These are phyloP conservation scores for Tetrapisispora iriomotensis DNA, from an alignment of 805 yeast genomes.

Conservation along the genomic window DNA sequence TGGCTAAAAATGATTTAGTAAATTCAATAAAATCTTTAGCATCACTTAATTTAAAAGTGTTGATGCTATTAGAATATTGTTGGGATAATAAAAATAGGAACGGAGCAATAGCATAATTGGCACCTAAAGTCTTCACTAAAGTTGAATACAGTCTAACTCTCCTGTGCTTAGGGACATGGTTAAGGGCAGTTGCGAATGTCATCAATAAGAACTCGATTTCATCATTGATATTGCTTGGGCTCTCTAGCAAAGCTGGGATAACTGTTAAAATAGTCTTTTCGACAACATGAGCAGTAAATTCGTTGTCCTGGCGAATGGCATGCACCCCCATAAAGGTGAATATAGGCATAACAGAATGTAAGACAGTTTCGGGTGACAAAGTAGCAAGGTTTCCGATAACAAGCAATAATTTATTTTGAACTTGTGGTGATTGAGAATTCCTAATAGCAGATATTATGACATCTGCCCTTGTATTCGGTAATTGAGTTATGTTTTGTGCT, in stretches of 20 bases:
- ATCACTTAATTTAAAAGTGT: constrained; percentile 54
- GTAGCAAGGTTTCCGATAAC: constrained; percentile 84
- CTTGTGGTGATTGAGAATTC: constrained; percentile 84
- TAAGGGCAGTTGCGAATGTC: constrained; percentile 88
- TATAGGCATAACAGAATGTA: constrained; percentile 98
- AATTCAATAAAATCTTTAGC: constrained; percentile 64
- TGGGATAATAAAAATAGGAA: constrained; percentile 72
- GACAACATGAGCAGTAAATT: constrained; percentile 83
- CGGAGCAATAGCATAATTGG: constrained; percentile 54
- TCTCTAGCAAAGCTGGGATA: constrained; percentile 73
- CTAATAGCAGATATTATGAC: constrained; percentile 85
- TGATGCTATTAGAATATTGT: constrained; percentile 50
- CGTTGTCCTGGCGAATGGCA: constrained; percentile 93
- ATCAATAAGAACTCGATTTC: constrained; percentile 79
- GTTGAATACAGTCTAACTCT: constrained; percentile 77
- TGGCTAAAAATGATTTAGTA: constrained; percentile 54
- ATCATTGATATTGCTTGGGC: constrained; percentile 35
- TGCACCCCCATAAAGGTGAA: constrained; percentile 99
- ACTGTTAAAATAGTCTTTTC: constrained; percentile 85
- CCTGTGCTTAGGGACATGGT: constrained; percentile 94
- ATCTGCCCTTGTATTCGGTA: constrained; percentile 73
- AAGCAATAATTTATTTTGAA: constrained; percentile 76
- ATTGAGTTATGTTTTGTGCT: constrained; percentile 36
- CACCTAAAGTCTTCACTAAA: constrained; percentile 65
- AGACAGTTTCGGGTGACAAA: constrained; percentile 78